phyloP scores from a whole-genome alignment of 108 stramenopile species.

The Nitzschia sp. region DNA sequence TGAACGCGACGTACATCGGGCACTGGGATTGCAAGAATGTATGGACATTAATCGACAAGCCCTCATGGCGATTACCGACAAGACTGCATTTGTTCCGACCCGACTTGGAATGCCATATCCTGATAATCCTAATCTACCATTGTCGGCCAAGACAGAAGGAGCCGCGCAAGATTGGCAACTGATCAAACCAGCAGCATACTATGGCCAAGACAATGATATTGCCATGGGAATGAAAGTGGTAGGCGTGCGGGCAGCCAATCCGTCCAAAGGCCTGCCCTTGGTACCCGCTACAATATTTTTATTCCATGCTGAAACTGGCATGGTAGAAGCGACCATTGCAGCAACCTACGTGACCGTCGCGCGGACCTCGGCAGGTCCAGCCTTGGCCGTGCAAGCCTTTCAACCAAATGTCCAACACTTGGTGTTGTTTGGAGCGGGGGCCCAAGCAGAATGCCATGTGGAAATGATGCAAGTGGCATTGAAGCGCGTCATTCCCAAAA shows the following conservation, averaged over 20 bases:
- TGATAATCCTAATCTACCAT: constrained; percentile 1
- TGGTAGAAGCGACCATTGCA: constrained; percentile 61
- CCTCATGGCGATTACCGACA: constrained; percentile 42
- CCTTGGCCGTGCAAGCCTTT: constrained; percentile 60
- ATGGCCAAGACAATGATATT: constrained; percentile 12
- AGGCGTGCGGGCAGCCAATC: constrained; percentile 62
- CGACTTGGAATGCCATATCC: constrained; percentile 60
- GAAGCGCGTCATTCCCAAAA: constrained; percentile 35
- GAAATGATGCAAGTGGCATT: constrained; percentile 53
- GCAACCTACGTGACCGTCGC: constrained; percentile 83
- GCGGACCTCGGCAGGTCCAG: constrained; percentile 80
- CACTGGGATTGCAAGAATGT: constrained; percentile 52
- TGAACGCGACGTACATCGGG: constrained; percentile 60
- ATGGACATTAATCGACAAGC: constrained; percentile 63
- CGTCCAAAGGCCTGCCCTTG: constrained; percentile 58
- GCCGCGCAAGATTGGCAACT: constrained; percentile 66
- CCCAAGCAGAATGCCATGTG: constrained; percentile 80
- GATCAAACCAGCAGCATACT: constrained; percentile 80
- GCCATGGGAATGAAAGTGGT: constrained; percentile 80
- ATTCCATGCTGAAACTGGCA: constrained; percentile 68
- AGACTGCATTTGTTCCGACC: constrained; percentile 56
- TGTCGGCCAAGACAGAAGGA: not conserved
- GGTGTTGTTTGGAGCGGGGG: constrained; percentile 79
- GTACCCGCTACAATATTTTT: constrained; percentile 75
- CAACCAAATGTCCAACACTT: constrained; percentile 41